A percentile compares a stretch with the other conserved stretches of the same genome.
Conservation (phyloP, 768 basidiomycete species). For the Amanita molliuscula region DNA sequence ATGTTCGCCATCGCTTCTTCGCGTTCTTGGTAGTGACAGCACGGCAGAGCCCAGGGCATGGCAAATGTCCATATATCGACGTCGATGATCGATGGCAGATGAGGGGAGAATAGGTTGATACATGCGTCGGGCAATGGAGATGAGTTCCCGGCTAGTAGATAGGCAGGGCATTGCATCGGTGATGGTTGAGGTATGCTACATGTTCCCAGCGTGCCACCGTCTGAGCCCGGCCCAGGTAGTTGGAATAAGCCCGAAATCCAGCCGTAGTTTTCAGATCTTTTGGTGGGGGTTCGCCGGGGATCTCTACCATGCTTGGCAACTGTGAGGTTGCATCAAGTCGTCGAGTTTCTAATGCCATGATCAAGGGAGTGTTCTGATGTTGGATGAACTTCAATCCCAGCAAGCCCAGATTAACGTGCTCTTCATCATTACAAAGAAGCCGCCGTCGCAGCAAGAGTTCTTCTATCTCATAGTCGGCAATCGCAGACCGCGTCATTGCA, state of each 20-base stretch:
- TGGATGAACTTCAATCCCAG: conserved; percentile 57
- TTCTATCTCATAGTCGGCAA: conserved; percentile 77
- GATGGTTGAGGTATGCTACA: conserved; percentile 60
- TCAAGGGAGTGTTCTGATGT: conserved; percentile 39
- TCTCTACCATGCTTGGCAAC: conserved; percentile 42
- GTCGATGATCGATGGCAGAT: conserved; percentile 27
- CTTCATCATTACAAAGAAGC: conserved; percentile 44
- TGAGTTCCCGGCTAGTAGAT: conserved; percentile 36
- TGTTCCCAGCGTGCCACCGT: conserved; percentile 57
- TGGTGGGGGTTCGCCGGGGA: conserved; percentile 56
- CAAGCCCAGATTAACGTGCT: conserved; percentile 48
- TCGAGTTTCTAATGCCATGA: conserved; percentile 43
- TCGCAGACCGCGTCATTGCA: conserved; percentile 62
- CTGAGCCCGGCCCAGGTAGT: conserved; percentile 37
- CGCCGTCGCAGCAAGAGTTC: conserved; percentile 77
- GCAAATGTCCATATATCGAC: conserved; percentile 31
- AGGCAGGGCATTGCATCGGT: conserved; percentile 48
- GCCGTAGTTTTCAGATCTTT: conserved; percentile 65
- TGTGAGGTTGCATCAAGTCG: conserved; percentile 49
- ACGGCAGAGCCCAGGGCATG: conserved; percentile 37
- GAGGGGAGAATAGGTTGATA: conserved; percentile 42
- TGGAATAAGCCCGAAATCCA: conserved; percentile 52
- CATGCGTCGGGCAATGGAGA: conserved; percentile 29
- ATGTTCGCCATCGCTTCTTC: conserved; percentile 39
- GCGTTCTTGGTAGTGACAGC: conserved; percentile 54